Base-by-base conservation (phyloP, 495 filamentous ascomycete genomes). In the Penicillium diatomitis region DNA sequence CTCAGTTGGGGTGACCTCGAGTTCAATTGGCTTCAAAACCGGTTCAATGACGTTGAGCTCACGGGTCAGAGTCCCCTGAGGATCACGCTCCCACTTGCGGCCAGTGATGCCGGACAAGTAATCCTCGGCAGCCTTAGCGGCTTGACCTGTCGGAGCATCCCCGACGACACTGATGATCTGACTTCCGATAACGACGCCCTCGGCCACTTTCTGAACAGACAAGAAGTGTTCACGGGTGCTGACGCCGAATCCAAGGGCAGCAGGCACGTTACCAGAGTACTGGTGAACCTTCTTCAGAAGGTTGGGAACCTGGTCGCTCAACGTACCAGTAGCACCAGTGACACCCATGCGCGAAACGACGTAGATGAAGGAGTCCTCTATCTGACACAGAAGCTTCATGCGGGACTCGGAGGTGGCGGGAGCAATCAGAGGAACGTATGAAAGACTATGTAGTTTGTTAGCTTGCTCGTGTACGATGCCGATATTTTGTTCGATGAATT, bases 291-390 rank as follows among this genome's bases (percentile, higher is more conserved):
- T 79, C 38, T 75, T 74, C 50, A 97, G 74, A 29, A 98, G 78
- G 40, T 85, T 83, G 10, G 89, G 86, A 7, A 98, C 77, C 46
- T 84, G 83, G 37, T 78, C 67, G 63, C 86, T 95, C 51, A 98
- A 73, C 30, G 78, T 82, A 31, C 90, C 89, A 0, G 84, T 84
- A 20, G 88, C 92, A 55, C 92, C 92, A 2, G 92, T 98, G 33
- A 96, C 90, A 52, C 92, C 92, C 88, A 96, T 95, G 51, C 91
- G 79, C 3, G 92, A 97, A 20, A 97, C 94, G 48, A 99, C 92
- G 65, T 99, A 99, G 69, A 99, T 94, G 74, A 99, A 99, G 6
- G 90, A 95, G 68, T 97, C 91, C 56, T 94, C 92, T 43, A 99
- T 94, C 67, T 87, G 83, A 78, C 92, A 99, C 27, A 99, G 81